Base-by-base conservation (phyloP, 2,329 filamentous ascomycete species). In the Aspergillus calidoustus region DNA sequence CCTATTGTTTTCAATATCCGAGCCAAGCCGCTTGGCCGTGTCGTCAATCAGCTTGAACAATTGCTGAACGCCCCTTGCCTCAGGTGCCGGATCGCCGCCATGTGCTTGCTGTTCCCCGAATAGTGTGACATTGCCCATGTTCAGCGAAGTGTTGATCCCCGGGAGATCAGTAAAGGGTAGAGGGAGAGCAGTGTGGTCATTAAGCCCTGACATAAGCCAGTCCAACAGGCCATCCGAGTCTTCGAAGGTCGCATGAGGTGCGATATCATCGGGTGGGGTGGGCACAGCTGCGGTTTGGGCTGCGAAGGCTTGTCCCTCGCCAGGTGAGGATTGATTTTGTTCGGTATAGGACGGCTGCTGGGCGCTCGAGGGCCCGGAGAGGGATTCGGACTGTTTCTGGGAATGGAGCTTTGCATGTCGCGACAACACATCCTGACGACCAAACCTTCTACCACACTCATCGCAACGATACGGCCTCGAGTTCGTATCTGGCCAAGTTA, bases 341-440 rank as follows among this genome's bases (percentile, higher is more conserved):
- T 41, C 11, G 11, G 34, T 41, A 41, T 5, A 11, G 13, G 9
- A 15, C 34, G 34, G 34, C 11, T 13, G 11, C 4, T 41, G 34
- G 5, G 15, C 34, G 1, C 8, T 11, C 15, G 11, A 6, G 5
- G 9, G 9, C 5, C 34, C 34, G 3, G 11, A 4, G 9, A 41
- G 1, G 4, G 34, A 13, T 11, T 41, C 34, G 34, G 13, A 15
- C 15, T 2, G 34, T 6, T 15, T 41, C 13, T 46, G 46, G 22
- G 38, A 44, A 59, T 71, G 68, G 22, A 69, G 56, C 59, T 53
- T 66, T 34, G 61, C 54, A 48, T 69, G 68, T 25, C 68, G 61
- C 22, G 59, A 61, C 23, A 69, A 60, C 1, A 67, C 68, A 58
- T 71, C 68, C 25, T 68, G 66, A 50, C 68, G 67, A 30, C 66